phyloP scores from a whole-genome alignment of 2,329 filamentous ascomycete genomes.

The Aspergillus hiratsukae region DNA sequence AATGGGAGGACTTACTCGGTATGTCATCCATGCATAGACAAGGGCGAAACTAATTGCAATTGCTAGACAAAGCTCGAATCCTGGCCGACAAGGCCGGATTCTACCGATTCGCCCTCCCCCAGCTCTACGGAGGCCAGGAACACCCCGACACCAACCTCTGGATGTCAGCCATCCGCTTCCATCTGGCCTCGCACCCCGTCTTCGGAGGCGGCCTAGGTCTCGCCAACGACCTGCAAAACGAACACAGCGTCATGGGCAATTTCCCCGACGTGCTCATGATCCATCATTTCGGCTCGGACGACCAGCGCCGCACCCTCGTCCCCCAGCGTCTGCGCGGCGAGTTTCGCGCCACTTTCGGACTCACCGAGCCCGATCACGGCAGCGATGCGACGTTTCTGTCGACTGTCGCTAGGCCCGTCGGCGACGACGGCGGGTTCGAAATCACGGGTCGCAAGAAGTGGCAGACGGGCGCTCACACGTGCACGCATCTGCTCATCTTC shows the following conservation, averaged over 20 bases:
- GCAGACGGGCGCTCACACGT: slow-evolving; percentile 61
- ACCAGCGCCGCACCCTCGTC: slow-evolving; percentile 54
- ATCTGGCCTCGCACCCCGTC: slow-evolving; percentile 50
- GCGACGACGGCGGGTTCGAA: slow-evolving; percentile 30
- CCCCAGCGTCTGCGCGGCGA: slow-evolving; percentile 49
- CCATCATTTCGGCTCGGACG: slow-evolving; percentile 53
- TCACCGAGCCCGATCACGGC: slow-evolving; percentile 60
- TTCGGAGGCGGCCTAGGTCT: slow-evolving; percentile 49
- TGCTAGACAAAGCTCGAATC: slow-evolving; percentile 38
- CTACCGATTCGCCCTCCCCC: slow-evolving; percentile 56
- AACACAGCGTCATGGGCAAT: slow-evolving; percentile 60
- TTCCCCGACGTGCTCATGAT: slow-evolving; percentile 61
- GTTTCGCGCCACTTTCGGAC: slow-evolving; percentile 56
- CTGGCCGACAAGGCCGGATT: slow-evolving; percentile 58
- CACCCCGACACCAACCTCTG: slow-evolving; percentile 51
- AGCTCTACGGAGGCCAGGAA: slow-evolving; percentile 49
- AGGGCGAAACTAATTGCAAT: neutral
- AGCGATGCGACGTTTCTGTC: slow-evolving; percentile 61
- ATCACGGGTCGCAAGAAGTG: slow-evolving; percentile 60
- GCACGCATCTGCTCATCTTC: slow-evolving; percentile 60
- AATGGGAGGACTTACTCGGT: slow-evolving; percentile 55
- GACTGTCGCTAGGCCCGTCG: slow-evolving; percentile 47
- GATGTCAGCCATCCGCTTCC: slow-evolving; percentile 60
- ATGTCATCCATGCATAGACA: neutral
- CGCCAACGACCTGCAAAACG: slow-evolving; percentile 61